phyloP scores from a whole-genome alignment of 805 yeast species.

The Zygosaccharomyces lentus region DNA sequence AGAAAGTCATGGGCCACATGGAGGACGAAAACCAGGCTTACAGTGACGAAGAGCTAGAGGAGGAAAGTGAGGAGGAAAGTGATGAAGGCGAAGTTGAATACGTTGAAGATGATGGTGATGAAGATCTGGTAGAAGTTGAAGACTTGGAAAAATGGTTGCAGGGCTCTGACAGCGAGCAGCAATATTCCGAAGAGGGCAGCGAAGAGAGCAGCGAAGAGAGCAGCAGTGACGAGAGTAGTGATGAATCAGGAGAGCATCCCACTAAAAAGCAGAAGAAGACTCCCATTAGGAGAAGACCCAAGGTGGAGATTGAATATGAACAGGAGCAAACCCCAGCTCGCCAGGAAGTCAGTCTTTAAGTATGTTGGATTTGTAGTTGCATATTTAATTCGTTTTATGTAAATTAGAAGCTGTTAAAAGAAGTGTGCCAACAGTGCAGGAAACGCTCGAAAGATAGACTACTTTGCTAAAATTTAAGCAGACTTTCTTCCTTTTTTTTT shows the following conservation, averaged over 20 bases:
- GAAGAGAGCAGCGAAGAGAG: constrained; percentile 35
- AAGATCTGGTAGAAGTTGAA: constrained; percentile 86
- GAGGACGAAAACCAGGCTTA: constrained; percentile 60
- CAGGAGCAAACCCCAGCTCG: constrained; percentile 44
- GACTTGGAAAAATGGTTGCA: constrained; percentile 87
- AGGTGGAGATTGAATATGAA: constrained; percentile 81
- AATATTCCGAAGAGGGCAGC: constrained; percentile 29
- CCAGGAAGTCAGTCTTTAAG: constrained; percentile 29
- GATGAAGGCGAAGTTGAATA: constrained; percentile 80
- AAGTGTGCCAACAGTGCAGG: neutral
- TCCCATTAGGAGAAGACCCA: constrained; percentile 54
- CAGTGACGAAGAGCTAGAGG: constrained; percentile 47
- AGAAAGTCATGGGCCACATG: constrained; percentile 80
- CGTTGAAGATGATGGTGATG: constrained; percentile 86
- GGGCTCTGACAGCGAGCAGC: constrained; percentile 41
- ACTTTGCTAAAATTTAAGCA: neutral
- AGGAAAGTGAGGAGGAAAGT: constrained; percentile 47
- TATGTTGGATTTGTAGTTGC: neutral
- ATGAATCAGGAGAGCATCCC: constrained; percentile 38
- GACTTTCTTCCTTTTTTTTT: too few species aligned
- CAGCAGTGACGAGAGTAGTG: constrained; percentile 38
- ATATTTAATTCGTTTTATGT: constrained; percentile 5
- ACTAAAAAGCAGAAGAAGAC: constrained; percentile 37
- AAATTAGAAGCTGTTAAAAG: constrained; percentile 4
- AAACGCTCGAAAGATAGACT: too few species aligned